These are phyloP conservation scores for Cyamopsis tetragonoloba DNA, from an alignment of 306 rosid species.

Conservation along the genomic window DNA sequence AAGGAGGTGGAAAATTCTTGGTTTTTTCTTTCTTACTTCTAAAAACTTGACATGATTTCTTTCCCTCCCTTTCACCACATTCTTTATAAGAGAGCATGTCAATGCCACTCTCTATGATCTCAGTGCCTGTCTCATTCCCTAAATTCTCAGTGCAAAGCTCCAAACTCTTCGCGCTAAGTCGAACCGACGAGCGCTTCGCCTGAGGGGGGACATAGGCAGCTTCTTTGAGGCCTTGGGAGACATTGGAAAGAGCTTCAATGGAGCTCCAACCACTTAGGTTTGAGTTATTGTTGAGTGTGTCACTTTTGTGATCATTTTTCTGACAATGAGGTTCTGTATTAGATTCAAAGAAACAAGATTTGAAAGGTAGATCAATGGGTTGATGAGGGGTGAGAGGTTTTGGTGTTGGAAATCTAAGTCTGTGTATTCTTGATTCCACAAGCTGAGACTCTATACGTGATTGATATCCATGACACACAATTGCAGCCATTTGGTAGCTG, in stretches of 20 bases:
- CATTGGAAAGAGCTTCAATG: conserved; percentile 49
- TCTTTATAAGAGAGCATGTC: conserved; percentile 29
- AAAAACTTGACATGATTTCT: conserved; percentile 21
- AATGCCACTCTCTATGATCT: conserved; percentile 41
- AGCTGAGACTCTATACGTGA: conserved; percentile 53
- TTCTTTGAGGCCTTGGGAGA: neutral
- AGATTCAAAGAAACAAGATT: conserved; percentile 32
- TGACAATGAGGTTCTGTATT: conserved; percentile 21
- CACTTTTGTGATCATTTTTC: neutral
- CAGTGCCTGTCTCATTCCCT: conserved; percentile 82
- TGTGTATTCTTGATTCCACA: conserved; percentile 53
- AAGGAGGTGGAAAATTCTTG: conserved; percentile 70
- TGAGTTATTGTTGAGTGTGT: neutral
- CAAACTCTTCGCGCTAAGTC: conserved; percentile 63
- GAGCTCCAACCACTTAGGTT: conserved; percentile 46
- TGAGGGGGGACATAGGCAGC: conserved; percentile 47
- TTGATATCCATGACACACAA: conserved; percentile 54
- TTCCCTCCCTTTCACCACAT: conserved; percentile 8
- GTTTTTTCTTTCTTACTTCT: conserved; percentile 31
- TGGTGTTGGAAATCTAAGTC: conserved; percentile 39
- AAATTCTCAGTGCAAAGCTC: conserved; percentile 79
- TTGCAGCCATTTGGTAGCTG: conserved; percentile 54
- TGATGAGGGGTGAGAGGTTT: conserved; percentile 35
- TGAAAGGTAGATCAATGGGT: conserved; percentile 38
- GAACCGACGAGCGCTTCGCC: conserved; percentile 28